Evolutionary conservation across 768 basidiomycete species (phyloP).

Genomic region (Boletus eberwhitei): DNA sequence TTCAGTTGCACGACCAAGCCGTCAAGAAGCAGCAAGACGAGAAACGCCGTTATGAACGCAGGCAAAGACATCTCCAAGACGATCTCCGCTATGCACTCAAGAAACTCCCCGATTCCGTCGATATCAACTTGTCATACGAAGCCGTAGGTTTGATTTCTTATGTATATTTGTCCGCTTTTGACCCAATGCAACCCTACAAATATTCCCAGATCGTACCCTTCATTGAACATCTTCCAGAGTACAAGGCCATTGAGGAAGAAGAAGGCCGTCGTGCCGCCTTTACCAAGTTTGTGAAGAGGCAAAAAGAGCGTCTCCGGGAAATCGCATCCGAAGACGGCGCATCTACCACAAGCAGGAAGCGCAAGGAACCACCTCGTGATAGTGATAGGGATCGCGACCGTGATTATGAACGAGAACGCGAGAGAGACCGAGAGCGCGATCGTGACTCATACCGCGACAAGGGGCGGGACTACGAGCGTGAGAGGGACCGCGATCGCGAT

Average conservation of each 20-base stretch:
- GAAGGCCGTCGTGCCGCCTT: slow-evolving; percentile 79
- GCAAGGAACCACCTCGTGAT: slow-evolving; percentile 67
- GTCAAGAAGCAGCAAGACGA: slow-evolving; percentile 80
- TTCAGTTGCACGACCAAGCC: slow-evolving; percentile 69
- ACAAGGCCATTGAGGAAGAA: slow-evolving; percentile 84
- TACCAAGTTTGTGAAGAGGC: slow-evolving; percentile 82
- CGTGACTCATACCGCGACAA: slow-evolving; percentile 30
- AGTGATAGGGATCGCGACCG: slow-evolving; percentile 48
- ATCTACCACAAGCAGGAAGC: slow-evolving; percentile 74
- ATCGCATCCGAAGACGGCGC: slow-evolving; percentile 77
- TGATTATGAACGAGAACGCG: slow-evolving; percentile 33
- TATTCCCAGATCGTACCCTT: slow-evolving; percentile 58
- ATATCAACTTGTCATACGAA: slow-evolving; percentile 73
- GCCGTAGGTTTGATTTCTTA: slow-evolving; percentile 49
- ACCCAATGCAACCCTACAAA: not conserved
- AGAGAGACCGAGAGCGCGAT: slow-evolving; percentile 26
- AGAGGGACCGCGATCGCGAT: slow-evolving; percentile 40
- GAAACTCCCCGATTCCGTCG: slow-evolving; percentile 80
- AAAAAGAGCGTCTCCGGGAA: slow-evolving; percentile 85
- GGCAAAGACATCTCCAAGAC: slow-evolving; percentile 85
- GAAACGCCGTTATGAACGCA: slow-evolving; percentile 79
- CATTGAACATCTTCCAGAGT: slow-evolving; percentile 83
- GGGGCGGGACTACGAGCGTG: slow-evolving; percentile 38
- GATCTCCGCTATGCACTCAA: slow-evolving; percentile 94
- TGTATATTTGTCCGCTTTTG: not conserved